These are phyloP conservation scores for Cutaneotrichosporon cutaneum DNA, from an alignment of 1,284 basidiomycete species.

Conservation along the genomic window DNA sequence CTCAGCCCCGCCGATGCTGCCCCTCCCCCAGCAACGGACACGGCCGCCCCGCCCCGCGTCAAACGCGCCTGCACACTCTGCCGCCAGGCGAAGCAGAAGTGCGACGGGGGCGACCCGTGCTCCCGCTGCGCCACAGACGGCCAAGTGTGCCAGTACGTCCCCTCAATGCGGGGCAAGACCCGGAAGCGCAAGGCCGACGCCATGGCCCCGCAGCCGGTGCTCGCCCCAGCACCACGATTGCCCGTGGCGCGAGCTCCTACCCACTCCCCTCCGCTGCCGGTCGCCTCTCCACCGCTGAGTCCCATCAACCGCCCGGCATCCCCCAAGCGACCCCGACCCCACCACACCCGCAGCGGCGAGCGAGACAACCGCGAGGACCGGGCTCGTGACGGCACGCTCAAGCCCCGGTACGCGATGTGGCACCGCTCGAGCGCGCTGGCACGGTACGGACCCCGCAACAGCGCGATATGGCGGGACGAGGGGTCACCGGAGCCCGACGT, in stretches of 20 bases:
- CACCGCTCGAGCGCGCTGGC: constrained; percentile 11
- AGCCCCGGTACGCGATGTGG: constrained; percentile 20
- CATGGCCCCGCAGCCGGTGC: too few species aligned
- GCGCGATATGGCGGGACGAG: constrained; percentile 1
- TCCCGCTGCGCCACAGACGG: constrained; percentile 25
- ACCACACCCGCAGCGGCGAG: too few species aligned
- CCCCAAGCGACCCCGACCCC: not conserved
- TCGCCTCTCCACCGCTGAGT: too few species aligned
- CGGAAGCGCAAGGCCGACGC: constrained; percentile 21
- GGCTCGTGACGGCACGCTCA: not conserved
- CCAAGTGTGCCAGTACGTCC: constrained; percentile 31
- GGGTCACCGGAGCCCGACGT: constrained; percentile 2
- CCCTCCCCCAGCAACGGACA: not conserved
- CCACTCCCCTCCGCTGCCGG: too few species aligned
- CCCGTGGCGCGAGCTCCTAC: too few species aligned
- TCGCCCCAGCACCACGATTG: not conserved
- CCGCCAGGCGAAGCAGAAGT: constrained; percentile 32
- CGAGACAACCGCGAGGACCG: not conserved
- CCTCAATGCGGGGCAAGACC: constrained; percentile 37
- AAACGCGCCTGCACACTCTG: constrained; percentile 32
- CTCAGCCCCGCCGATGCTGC: not conserved
- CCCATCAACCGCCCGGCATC: too few species aligned
- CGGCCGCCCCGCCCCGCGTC: not conserved
- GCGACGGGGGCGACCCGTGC: constrained; percentile 37
- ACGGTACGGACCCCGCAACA: constrained; percentile 6